A percentile compares a stretch with the other conserved stretches of the same genome.
Evolutionary conservation across 1,284 basidiomycete genomes (phyloP).

Genomic region (Ceratobasidium sp.): DNA sequence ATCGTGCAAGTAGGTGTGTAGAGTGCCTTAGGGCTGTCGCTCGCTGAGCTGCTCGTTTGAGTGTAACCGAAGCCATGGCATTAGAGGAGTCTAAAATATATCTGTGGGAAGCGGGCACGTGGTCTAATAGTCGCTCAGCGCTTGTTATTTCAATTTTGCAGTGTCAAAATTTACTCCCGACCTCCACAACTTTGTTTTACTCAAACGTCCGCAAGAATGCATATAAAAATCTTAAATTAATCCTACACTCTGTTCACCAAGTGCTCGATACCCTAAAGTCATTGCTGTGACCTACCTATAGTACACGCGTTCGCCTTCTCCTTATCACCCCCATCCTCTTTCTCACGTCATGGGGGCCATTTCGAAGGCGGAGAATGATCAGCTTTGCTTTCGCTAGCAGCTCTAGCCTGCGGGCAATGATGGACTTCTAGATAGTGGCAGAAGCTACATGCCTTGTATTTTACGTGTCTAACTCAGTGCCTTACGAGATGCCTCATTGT

Average conservation of each 20-base stretch:
- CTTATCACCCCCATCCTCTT: constrained; percentile 42
- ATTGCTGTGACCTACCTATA: not conserved
- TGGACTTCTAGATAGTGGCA: constrained; percentile 74
- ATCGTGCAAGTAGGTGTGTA: not conserved
- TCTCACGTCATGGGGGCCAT: constrained; percentile 43
- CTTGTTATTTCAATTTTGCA: not conserved
- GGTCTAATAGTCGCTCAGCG: not conserved
- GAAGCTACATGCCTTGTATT: constrained; percentile 61
- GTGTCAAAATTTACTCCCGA: not conserved
- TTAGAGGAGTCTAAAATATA: not conserved
- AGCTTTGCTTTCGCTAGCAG: constrained; percentile 66
- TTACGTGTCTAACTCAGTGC: not conserved
- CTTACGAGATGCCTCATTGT: not conserved
- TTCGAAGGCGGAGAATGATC: constrained; percentile 56
- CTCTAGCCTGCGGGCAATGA: constrained; percentile 64
- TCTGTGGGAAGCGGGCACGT: not conserved
- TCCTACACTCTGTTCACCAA: too few species aligned
- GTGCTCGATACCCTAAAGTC: too few species aligned
- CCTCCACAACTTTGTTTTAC: too few species aligned
- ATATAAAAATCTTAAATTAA: too few species aligned
- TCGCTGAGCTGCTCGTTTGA: not conserved
- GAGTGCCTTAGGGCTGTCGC: not conserved
- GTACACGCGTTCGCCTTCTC: constrained; percentile 9
- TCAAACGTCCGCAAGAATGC: too few species aligned
- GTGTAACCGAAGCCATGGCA: constrained; percentile 2